Conservation (phyloP, 1,139 yeast genomes). For the Yamadazyma epiphylla region DNA sequence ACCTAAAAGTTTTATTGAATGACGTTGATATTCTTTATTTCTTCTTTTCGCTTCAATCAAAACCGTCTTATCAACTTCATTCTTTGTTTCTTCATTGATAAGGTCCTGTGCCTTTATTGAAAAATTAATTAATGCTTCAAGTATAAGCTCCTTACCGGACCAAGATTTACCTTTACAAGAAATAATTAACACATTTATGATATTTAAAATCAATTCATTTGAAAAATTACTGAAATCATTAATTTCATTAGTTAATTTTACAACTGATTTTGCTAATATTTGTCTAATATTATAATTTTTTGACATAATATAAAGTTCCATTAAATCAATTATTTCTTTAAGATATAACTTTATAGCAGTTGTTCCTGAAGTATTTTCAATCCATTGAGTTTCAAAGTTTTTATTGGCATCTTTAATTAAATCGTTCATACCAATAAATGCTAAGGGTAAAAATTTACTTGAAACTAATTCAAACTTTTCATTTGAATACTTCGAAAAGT, state of each 20-base stretch:
- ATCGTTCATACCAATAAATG: constrained; percentile 78
- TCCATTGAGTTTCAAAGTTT: constrained; percentile 69
- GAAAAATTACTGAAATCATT: constrained; percentile 31
- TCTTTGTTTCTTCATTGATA: constrained; percentile 14
- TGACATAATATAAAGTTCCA: constrained; percentile 49
- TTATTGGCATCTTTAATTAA: constrained; percentile 40
- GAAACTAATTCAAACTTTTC: constrained; percentile 66
- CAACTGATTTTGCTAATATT: constrained; percentile 68
- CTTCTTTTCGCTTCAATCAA: constrained; percentile 62
- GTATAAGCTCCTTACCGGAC: constrained; percentile 79
- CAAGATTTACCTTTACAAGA: constrained; percentile 80
- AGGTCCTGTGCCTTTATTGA: constrained; percentile 39
- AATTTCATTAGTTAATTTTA: constrained; percentile 50
- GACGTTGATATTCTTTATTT: constrained; percentile 60
- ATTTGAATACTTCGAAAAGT: constrained; percentile 70
- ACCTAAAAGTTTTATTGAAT: constrained; percentile 49
- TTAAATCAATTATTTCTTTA: constrained; percentile 60
- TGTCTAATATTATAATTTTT: constrained; percentile 64
- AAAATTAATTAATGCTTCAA: constrained; percentile 66
- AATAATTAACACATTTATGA: constrained; percentile 55
- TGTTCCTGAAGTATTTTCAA: constrained; percentile 68
- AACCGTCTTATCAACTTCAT: constrained; percentile 39
- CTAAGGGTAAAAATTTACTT: constrained; percentile 68
- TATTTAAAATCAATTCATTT: constrained; percentile 20
- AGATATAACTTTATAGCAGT: constrained; percentile 71